phyloP scores from a whole-genome alignment of 2,329 filamentous ascomycete species.

The Epichloe brachyelytri region DNA sequence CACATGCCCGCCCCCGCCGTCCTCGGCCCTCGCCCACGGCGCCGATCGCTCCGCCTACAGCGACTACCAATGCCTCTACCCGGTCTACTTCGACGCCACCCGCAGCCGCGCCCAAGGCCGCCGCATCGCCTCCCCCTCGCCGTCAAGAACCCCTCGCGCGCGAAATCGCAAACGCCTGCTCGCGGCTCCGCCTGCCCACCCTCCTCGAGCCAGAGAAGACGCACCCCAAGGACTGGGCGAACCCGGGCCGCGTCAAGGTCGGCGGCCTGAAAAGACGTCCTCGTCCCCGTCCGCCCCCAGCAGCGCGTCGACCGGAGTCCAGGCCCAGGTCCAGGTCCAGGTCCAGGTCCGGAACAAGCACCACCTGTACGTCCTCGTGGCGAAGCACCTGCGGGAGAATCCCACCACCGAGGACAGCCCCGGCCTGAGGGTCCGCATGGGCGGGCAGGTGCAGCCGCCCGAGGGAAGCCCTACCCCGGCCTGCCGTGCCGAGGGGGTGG shows the following conservation, averaged over 20 bases:
- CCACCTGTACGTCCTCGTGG: conserved; percentile 73
- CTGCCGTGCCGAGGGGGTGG: conserved; percentile 74
- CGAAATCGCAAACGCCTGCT: conserved; percentile 80
- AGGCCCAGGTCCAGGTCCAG: conserved; percentile 38
- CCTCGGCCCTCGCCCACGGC: conserved; percentile 19
- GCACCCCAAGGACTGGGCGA: conserved; percentile 95
- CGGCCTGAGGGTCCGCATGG: conserved; percentile 59
- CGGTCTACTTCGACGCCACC: conserved; percentile 80
- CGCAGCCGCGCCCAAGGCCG: conserved; percentile 68
- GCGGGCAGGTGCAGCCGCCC: conserved; percentile 52
- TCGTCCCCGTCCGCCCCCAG: neutral
- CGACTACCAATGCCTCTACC: conserved; percentile 81
- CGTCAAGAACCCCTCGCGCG: conserved; percentile 71
- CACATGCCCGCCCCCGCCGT: conserved; percentile 14
- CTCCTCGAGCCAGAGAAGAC: conserved; percentile 84
- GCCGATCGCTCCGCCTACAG: conserved; percentile 49
- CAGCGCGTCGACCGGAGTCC: too few species aligned
- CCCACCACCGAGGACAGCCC: conserved; percentile 59
- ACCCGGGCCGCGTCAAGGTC: conserved; percentile 81
- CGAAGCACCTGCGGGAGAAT: conserved; percentile 61
- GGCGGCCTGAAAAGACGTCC: conserved; percentile 46
- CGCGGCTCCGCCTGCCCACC: conserved; percentile 53
- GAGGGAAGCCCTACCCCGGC: conserved; percentile 55
- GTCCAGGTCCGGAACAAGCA: conserved; percentile 57
- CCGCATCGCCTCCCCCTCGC: conserved; percentile 59